Conservation (phyloP, 2,329 filamentous ascomycete species). For the Hypoxylon sp. region DNA sequence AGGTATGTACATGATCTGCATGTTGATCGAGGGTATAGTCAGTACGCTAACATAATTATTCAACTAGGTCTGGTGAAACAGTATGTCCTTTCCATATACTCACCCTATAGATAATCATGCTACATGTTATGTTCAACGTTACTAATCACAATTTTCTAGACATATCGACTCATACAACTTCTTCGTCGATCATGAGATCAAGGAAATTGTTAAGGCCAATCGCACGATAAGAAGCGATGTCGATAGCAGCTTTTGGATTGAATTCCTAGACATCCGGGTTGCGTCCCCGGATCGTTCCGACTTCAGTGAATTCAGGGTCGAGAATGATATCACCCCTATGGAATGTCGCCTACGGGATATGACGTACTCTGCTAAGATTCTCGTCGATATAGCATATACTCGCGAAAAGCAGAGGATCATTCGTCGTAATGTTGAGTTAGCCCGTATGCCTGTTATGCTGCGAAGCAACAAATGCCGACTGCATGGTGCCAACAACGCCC, state of each 20-base stretch:
- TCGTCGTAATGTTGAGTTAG: constrained; percentile 83
- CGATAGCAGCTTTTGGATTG: constrained; percentile 91
- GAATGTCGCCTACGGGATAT: constrained; percentile 96
- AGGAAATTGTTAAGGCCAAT: constrained; percentile 95
- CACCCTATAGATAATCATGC: neutral
- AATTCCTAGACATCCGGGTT: constrained; percentile 92
- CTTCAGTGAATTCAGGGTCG: constrained; percentile 76
- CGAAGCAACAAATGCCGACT: constrained; percentile 94
- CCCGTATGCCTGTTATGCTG: constrained; percentile 95
- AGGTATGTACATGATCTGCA: constrained; percentile 60
- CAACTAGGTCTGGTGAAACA: constrained; percentile 84
- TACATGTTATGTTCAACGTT: constrained; percentile 4
- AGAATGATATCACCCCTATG: constrained; percentile 87
- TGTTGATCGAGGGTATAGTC: constrained; percentile 17
- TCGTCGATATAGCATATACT: constrained; percentile 92
- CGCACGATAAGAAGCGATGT: constrained; percentile 90
- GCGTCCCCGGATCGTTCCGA: constrained; percentile 84
- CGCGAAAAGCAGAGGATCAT: constrained; percentile 82
- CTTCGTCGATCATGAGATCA: constrained; percentile 95
- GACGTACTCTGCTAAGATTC: constrained; percentile 96
- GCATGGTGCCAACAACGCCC: constrained; percentile 82
- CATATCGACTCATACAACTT: constrained; percentile 99
- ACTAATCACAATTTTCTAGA: constrained; percentile 51
- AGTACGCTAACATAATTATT: constrained; percentile 45
- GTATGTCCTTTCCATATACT: constrained; percentile 55